Base-by-base conservation (phyloP, 352 stramenopile genomes). In the Pythium scleroteichum region DNA sequence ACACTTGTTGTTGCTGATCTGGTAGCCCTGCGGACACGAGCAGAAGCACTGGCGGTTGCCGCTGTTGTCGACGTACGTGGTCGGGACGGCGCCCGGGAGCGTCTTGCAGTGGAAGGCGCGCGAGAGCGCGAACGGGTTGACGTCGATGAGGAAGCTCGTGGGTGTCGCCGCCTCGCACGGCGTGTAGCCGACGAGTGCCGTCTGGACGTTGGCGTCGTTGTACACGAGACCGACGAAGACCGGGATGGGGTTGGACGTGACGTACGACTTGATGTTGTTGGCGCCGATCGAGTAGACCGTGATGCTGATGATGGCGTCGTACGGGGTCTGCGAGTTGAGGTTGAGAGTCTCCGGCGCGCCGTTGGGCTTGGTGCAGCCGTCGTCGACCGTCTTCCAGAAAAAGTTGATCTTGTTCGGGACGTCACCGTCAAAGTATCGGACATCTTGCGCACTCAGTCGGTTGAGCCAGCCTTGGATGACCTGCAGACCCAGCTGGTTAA, bases 1-100 rank as follows among this genome's bases (percentile, higher is more conserved):
- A 12, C 53, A 87, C 4, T 58, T 63, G 33, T 68, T 68, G 29
- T 69, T 46, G 0, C 45, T 29, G 0, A 73, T 26, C 44, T 73
- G 62, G 24, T 71, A 69, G 2, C 78, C 76, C 3, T 63, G 70
- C 5, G 80, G 72, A 9, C 80, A 90, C 23, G 67, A 58, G 68
- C 80, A 90, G 24, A 78, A 87, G 56, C 80, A 90, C 45, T 85
- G 59, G 5, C 76, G 78, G 7, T 54, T 26, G 26, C 68, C 71
- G 29, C 29, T 35, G 4, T 71, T 39, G 27, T 85, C 64, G 5
- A 84, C 5, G 41, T 79, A 86, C 12, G 75, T 72, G 29, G 84
- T 72, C 0, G 80, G 78, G 5, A 88, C 53, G 32, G 71, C 78
- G 14, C 57, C 56, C 2, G 66, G 46, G 49, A 88, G 39, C 6